Evolutionary conservation across 768 basidiomycete genomes (phyloP).

Genomic region (Multifurca ochricompacta): DNA sequence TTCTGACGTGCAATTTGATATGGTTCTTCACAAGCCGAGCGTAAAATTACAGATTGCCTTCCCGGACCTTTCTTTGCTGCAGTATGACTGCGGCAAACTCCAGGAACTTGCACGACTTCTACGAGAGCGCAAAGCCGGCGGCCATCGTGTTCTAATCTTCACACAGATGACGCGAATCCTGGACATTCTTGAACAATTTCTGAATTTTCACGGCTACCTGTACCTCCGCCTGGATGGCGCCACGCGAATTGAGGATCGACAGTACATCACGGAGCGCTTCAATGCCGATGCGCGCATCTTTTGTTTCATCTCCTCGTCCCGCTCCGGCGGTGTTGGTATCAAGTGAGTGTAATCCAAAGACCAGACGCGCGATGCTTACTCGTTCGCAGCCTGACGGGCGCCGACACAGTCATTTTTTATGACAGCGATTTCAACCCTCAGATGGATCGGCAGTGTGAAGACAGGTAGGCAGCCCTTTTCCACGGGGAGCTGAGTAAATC

Average conservation of each 20-base stretch:
- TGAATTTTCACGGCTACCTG: constrained; percentile 87
- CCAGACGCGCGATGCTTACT: constrained; percentile 12
- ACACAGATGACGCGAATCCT: constrained; percentile 95
- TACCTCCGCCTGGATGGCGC: constrained; percentile 93
- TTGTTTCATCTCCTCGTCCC: constrained; percentile 83
- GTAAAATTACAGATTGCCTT: constrained; percentile 92
- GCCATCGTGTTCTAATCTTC: constrained; percentile 89
- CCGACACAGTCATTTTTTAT: constrained; percentile 95
- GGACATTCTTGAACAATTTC: constrained; percentile 89
- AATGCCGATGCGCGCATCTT: constrained; percentile 71
- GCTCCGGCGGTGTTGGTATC: constrained; percentile 86
- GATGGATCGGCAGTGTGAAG: constrained; percentile 96
- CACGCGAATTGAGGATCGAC: constrained; percentile 91
- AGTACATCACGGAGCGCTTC: constrained; percentile 83
- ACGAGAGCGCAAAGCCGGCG: constrained; percentile 75
- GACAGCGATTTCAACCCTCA: constrained; percentile 97
- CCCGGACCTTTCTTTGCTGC: constrained; percentile 80
- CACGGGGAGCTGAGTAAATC: neutral
- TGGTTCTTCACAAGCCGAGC: constrained; percentile 56
- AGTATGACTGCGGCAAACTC: constrained; percentile 95
- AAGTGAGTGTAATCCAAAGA: constrained; percentile 49
- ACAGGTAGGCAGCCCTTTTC: constrained; percentile 44
- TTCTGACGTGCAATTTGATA: constrained; percentile 47
- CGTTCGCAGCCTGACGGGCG: constrained; percentile 59
- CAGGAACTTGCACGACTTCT: constrained; percentile 76